phyloP scores from a whole-genome alignment of 257 asterid species.

The Ilex asprella region DNA sequence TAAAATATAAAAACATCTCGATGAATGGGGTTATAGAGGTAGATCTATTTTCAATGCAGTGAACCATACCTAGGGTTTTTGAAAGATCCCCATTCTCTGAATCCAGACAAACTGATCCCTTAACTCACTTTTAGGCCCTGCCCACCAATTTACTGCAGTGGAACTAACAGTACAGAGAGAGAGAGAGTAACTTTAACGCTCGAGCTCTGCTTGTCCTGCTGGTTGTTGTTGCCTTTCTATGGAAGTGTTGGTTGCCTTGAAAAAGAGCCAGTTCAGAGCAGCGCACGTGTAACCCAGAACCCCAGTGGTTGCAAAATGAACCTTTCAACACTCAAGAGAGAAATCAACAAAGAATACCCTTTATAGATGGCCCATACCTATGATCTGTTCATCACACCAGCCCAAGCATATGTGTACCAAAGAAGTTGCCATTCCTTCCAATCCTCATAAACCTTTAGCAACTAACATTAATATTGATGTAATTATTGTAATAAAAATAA shows the following conservation, averaged over 20 bases:
- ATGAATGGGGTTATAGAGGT: too few relatives aligned
- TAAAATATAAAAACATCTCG: too few relatives aligned
- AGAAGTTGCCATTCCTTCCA: too few relatives aligned
- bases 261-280: conserved; percentile 40
- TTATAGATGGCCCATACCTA: conserved; percentile 40
- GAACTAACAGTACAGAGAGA: background rate
- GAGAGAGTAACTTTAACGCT: background rate
- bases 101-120: too few relatives aligned
- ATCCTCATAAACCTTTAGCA: too few relatives aligned
- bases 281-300: conserved; percentile 58
- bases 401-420: background rate
- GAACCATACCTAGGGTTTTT: too few relatives aligned
- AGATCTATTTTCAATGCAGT: too few relatives aligned
- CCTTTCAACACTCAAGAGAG: conserved; percentile 19
- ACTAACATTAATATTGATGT: too few relatives aligned
- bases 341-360: conserved; percentile 15
- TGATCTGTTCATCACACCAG: background rate
- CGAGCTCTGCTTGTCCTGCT: background rate
- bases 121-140: too few relatives aligned
- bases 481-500: too few relatives aligned
- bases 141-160: too few relatives aligned
- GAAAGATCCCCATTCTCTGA: too few relatives aligned
- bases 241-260: conserved; percentile 26
- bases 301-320: conserved; percentile 18
- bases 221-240: background rate